Percentiles rank a stretch among this genome's conserved stretches.
phyloP scores from a whole-genome alignment of 768 basidiomycete genomes.

The Candolleomyces eurysporus region DNA sequence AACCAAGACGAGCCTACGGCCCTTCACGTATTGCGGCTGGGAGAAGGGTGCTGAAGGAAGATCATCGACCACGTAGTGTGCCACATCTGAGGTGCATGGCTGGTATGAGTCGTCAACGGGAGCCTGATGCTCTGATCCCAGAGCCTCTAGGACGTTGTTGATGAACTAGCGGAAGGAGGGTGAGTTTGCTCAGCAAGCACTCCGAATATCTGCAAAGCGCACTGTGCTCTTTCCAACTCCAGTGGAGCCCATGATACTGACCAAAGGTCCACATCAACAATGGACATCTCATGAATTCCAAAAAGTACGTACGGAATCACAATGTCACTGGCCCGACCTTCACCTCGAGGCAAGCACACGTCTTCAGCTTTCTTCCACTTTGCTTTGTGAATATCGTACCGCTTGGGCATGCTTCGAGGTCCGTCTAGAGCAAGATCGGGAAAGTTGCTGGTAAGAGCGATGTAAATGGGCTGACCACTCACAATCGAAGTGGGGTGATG shows the following conservation, averaged over 20 bases:
- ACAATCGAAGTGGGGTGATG: too few relatives aligned
- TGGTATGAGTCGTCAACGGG: not conserved
- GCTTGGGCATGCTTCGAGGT: too few relatives aligned
- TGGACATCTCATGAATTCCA: not conserved
- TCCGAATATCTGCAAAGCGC: not conserved
- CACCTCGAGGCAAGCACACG: too few relatives aligned
- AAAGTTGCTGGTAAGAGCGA: too few relatives aligned
- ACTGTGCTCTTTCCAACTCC: constrained; percentile 11
- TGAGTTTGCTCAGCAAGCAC: not conserved
- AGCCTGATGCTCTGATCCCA: not conserved
- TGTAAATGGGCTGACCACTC: too few relatives aligned
- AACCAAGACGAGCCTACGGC: constrained; percentile 11
- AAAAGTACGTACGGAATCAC: constrained; percentile 8
- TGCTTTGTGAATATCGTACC: too few relatives aligned
- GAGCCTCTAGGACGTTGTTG: not conserved
- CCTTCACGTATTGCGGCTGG: not conserved
- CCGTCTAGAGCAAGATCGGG: too few relatives aligned
- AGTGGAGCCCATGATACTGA: constrained; percentile 10
- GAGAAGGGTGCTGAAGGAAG: not conserved
- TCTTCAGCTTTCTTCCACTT: too few relatives aligned
- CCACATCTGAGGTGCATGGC: constrained; percentile 10
- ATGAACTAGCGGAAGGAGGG: constrained; percentile 4
- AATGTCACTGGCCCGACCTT: not conserved
- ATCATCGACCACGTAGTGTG: not conserved
- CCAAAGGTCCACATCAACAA: not conserved